Evolutionary conservation across 345 rosid genomes (phyloP).

Genomic region (Hirschfeldia incana): DNA sequence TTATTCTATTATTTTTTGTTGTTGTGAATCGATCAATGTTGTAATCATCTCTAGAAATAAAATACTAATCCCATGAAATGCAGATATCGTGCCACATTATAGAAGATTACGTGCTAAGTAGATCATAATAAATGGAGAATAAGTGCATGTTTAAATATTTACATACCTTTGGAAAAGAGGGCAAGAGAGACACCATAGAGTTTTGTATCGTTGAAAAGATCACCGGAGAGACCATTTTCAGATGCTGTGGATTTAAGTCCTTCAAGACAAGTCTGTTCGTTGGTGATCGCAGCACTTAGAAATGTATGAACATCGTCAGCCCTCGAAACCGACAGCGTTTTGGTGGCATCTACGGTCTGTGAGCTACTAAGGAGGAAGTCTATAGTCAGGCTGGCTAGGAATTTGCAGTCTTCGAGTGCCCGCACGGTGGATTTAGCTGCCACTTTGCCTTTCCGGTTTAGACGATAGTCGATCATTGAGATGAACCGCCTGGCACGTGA

Average conservation of each 20-base stretch:
- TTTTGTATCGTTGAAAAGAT: conserved; percentile 72
- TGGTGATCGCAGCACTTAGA: conserved; percentile 77
- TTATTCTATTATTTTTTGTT: neutral
- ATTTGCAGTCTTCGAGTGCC: conserved; percentile 78
- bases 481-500: conserved; percentile 61
- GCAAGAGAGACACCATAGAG: conserved; percentile 81
- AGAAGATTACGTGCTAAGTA: conserved; percentile 14
- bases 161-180: conserved; percentile 60
- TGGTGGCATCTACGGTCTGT: conserved; percentile 48
- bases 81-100: conserved; percentile 4
- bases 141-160: conserved; percentile 42
- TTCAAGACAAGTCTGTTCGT: conserved; percentile 74
- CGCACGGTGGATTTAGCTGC: conserved; percentile 45
- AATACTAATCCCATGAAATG: conserved; percentile 1
- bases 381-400: conserved; percentile 52
- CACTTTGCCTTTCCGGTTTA: conserved; percentile 41
- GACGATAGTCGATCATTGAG: conserved; percentile 48
- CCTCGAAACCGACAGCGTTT: conserved; percentile 41
- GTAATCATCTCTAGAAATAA: neutral
- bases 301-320: conserved; percentile 72
- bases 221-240: conserved; percentile 50
- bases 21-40: neutral
- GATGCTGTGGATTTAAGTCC: conserved; percentile 55
- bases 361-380: conserved; percentile 58
- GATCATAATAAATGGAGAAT: conserved; percentile 2